phyloP scores from a whole-genome alignment of 768 basidiomycete species.

The Mycena indigotica region DNA sequence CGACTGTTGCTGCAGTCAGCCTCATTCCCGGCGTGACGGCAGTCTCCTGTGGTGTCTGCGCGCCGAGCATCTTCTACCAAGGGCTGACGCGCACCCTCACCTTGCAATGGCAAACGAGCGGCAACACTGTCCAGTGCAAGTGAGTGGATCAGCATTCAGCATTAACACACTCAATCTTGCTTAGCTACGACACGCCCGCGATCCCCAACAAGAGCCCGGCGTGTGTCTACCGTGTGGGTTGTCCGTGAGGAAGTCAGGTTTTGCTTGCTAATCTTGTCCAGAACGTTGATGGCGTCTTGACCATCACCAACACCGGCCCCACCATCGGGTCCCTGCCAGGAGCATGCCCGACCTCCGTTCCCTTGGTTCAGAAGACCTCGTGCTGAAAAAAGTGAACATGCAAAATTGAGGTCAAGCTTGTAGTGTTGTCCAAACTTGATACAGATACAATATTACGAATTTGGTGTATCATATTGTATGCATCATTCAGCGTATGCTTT shows the following conservation, averaged over 20 bases:
- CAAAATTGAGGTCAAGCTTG: no score
- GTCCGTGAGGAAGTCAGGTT: not conserved
- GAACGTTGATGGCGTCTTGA: slow-evolving; percentile 16
- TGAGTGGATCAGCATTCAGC: not conserved
- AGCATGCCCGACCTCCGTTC: slow-evolving; percentile 1
- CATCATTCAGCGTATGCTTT: no score
- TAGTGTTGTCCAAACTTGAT: no score
- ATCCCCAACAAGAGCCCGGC: slow-evolving; percentile 9
- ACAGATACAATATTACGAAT: no score
- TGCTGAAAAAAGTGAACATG: not conserved
- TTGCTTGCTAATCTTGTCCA: not conserved
- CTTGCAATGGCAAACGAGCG: slow-evolving; percentile 1
- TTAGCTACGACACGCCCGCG: slow-evolving; percentile 17
- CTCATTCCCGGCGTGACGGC: slow-evolving; percentile 9
- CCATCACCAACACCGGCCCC: slow-evolving; percentile 6
- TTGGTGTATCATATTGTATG: no score
- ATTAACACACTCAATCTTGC: not conserved
- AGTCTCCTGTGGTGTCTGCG: slow-evolving; percentile 17
- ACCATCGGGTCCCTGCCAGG: not conserved
- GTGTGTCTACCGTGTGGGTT: slow-evolving; percentile 14
- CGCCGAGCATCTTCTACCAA: slow-evolving; percentile 14
- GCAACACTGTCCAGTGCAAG: slow-evolving; percentile 19
- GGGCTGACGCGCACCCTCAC: slow-evolving; percentile 21
- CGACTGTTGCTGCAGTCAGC: slow-evolving; percentile 1
- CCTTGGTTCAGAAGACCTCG: not conserved